phyloP scores from a whole-genome alignment of 2,329 filamentous ascomycete genomes.

The Achaetomium macrosporum region DNA sequence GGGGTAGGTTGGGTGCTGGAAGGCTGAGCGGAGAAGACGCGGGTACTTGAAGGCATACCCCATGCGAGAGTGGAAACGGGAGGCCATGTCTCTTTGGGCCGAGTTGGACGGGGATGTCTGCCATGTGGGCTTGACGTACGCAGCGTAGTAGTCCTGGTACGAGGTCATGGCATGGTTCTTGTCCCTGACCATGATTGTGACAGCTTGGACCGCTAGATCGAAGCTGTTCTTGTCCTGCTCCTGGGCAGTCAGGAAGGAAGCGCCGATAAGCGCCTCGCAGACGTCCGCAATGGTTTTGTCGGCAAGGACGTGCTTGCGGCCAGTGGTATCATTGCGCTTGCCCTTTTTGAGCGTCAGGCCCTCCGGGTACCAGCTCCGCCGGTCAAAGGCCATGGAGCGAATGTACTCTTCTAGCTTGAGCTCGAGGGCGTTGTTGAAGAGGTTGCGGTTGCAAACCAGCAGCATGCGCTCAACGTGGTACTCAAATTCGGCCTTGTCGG shows the following conservation, averaged over 20 bases:
- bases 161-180: conserved; percentile 61
- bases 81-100: conserved; percentile 61
- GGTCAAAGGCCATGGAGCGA: conserved; percentile 74
- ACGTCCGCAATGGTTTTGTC: conserved; percentile 94
- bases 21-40: conserved; percentile 72
- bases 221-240: conserved; percentile 34
- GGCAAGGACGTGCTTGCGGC: conserved; percentile 58
- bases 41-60: conserved; percentile 66
- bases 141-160: conserved; percentile 67
- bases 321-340: conserved; percentile 50
- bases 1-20: conserved; percentile 81
- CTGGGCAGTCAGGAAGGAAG: conserved; percentile 56
- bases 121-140: conserved; percentile 66
- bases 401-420: conserved; percentile 67
- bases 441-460: conserved; percentile 84
- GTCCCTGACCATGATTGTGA: conserved; percentile 64
- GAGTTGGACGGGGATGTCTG: conserved; percentile 58
- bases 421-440: conserved; percentile 70
- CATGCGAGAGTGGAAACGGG: conserved; percentile 53
- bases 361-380: conserved; percentile 84
- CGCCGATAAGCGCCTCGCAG: conserved; percentile 89
- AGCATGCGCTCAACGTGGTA: conserved; percentile 89
- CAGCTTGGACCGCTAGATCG: conserved; percentile 55
- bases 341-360: conserved; percentile 68
- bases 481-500: conserved; percentile 73